Percentiles rank a stretch among this genome's conserved stretches.
phyloP scores from a whole-genome alignment of 2,329 filamentous ascomycete species.

The Zasmidium citrigriseum region DNA sequence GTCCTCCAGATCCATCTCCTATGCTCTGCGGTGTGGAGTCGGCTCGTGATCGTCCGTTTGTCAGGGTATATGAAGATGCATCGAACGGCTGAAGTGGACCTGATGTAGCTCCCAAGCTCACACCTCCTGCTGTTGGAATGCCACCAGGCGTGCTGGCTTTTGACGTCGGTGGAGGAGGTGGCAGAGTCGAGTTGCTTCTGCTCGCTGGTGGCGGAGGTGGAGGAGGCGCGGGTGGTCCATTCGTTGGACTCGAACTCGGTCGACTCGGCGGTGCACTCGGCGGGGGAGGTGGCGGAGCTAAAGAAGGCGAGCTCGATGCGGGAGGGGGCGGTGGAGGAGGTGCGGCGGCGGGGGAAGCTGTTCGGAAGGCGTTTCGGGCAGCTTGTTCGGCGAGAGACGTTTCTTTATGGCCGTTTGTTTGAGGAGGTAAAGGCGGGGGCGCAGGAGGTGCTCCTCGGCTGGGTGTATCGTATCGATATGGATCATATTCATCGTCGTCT shows the following conservation, averaged over 20 bases:
- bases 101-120: slow-evolving; percentile 18
- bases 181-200: slow-evolving; percentile 31
- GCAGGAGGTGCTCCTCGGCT: slow-evolving; percentile 53
- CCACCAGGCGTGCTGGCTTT: slow-evolving; percentile 30
- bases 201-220: slow-evolving; percentile 45
- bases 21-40: slow-evolving; percentile 12
- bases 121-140: slow-evolving; percentile 32
- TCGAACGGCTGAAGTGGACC: slow-evolving; percentile 18
- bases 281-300: slow-evolving; percentile 31
- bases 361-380: slow-evolving; percentile 57
- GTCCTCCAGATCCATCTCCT: slow-evolving; percentile 19
- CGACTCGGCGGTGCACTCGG: slow-evolving; percentile 35
- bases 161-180: slow-evolving; percentile 29
- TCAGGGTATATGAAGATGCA: slow-evolving; percentile 38
- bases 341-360: slow-evolving; percentile 32
- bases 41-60: slow-evolving; percentile 38
- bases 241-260: slow-evolving; percentile 20
- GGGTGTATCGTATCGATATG: slow-evolving; percentile 19
- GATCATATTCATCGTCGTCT: slow-evolving; percentile 25
- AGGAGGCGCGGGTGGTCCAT: slow-evolving; percentile 30
- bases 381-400: slow-evolving; percentile 60
- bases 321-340: slow-evolving; percentile 36
- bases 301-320: slow-evolving; percentile 28
- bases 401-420: slow-evolving; percentile 40
- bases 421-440: slow-evolving; percentile 51